Conservation (phyloP, 139 green algal species). For the Chlamydomonas schloesseri region DNA sequence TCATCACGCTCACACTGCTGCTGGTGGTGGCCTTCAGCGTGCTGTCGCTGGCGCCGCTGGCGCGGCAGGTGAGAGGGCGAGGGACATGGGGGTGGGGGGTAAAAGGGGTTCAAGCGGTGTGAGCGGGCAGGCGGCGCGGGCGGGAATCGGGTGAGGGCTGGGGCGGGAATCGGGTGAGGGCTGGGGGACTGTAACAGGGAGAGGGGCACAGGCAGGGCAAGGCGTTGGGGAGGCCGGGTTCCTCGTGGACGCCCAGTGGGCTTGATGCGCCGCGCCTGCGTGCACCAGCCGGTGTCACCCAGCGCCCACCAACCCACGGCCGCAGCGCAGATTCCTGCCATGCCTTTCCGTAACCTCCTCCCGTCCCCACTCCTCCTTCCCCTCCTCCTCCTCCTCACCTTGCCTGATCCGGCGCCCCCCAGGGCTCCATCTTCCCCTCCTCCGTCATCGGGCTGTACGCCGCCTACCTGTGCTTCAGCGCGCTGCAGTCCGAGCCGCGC, state of each 20-base stretch:
- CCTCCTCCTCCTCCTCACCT: neutral
- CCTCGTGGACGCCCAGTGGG: no score
- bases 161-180: no score
- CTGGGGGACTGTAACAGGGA: neutral
- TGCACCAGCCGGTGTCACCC: no score
- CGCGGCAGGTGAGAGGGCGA: constrained; percentile 5
- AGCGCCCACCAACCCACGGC: no score
- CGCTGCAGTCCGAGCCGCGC: constrained; percentile 87
- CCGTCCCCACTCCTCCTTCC: no score
- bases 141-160: no score
- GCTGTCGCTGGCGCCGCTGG: constrained; percentile 72
- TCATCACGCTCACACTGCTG: constrained; percentile 87
- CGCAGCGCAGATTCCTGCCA: no score
- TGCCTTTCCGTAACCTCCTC: no score
- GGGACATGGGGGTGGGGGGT: neutral
- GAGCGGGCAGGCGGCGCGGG: no score
- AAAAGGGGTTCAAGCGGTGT: no score
- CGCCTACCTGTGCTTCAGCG: constrained; percentile 92
- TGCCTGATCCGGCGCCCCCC: neutral
- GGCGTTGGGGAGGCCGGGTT: no score
- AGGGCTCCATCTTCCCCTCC: constrained; percentile 93
- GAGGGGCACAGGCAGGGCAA: neutral
- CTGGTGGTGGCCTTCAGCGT: constrained; percentile 74
- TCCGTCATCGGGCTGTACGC: constrained; percentile 89
- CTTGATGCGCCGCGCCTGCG: no score